These are phyloP conservation scores for Polytrichum formosum DNA, from an alignment of 225 moss, liverwort and hornwort species.

Conservation along the genomic window DNA sequence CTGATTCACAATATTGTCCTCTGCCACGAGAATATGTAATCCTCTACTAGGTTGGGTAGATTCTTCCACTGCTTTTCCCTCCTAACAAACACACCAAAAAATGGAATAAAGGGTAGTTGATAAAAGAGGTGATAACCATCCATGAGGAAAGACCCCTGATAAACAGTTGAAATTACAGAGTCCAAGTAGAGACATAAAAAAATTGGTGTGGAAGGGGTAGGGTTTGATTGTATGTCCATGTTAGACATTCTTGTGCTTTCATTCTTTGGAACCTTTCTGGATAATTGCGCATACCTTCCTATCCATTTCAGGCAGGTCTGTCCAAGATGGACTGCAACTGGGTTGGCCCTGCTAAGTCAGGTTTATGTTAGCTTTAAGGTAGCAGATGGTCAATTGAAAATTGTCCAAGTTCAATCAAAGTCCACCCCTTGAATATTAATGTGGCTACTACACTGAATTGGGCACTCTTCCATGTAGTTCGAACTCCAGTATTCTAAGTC, in stretches of 20 bases:
- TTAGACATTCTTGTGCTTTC: not conserved
- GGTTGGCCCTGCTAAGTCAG: slow-evolving; percentile 35
- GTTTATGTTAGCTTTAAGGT: slow-evolving; percentile 31
- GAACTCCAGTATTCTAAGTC: not conserved
- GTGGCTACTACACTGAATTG: no score
- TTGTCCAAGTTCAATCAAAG: not conserved
- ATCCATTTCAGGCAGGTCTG: slow-evolving; percentile 30
- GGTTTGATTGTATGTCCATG: no score
- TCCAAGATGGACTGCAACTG: slow-evolving; percentile 32
- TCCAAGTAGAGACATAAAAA: no score
- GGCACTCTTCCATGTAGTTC: no score
- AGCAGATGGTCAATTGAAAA: slow-evolving; percentile 6
- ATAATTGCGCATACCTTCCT: slow-evolving; percentile 50
- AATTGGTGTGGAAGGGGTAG: no score
- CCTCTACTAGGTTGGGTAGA: slow-evolving; percentile 31
- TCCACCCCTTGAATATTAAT: no score
- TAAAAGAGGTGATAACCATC: no score
- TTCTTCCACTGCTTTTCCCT: slow-evolving; percentile 15
- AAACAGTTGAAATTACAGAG: no score
- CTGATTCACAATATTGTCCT: slow-evolving; percentile 69
- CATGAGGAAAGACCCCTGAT: no score
- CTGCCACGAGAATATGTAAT: slow-evolving; percentile 59
- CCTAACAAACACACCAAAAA: slow-evolving; percentile 18
- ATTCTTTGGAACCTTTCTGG: slow-evolving; percentile 17
- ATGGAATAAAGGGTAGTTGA: no score